These are phyloP conservation scores for Pseudogymnoascus sp. DNA, from an alignment of 2,329 filamentous ascomycete genomes.

Conservation along the genomic window DNA sequence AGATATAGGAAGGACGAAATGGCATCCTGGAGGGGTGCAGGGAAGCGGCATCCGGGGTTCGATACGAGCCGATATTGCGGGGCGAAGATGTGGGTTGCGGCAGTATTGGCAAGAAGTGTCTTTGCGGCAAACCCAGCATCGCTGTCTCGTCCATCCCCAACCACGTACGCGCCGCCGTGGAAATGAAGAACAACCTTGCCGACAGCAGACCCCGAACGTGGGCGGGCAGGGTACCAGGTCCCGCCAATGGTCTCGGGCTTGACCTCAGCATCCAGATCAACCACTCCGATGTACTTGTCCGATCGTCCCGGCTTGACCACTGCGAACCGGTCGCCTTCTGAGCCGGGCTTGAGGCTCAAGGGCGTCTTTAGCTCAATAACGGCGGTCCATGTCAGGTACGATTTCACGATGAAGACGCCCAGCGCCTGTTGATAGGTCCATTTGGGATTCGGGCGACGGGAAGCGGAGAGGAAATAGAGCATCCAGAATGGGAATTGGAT, in stretches of 20 bases:
- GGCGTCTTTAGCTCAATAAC: neutral
- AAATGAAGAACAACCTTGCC: slow-evolving; percentile 36
- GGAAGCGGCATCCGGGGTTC: slow-evolving; percentile 38
- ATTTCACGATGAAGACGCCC: neutral
- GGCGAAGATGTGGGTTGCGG: slow-evolving; percentile 32
- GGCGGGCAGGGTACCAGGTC: slow-evolving; percentile 24
- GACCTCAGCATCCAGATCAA: neutral
- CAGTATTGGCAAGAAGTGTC: slow-evolving; percentile 30
- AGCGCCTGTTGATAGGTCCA: slow-evolving; percentile 2
- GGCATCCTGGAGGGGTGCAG: slow-evolving; percentile 42
- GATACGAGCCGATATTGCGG: slow-evolving; percentile 42
- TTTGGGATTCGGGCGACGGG: neutral
- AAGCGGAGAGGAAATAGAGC: neutral
- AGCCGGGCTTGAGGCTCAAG: neutral
- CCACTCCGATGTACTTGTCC: neutral
- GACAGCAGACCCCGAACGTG: neutral
- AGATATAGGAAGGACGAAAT: slow-evolving; percentile 39
- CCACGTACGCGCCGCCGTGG: slow-evolving; percentile 41
- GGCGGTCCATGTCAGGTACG: neutral
- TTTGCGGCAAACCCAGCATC: slow-evolving; percentile 28
- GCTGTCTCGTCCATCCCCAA: slow-evolving; percentile 33
- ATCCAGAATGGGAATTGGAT: neutral
- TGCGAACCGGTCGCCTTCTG: neutral
- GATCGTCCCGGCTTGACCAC: neutral
- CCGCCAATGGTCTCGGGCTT: slow-evolving; percentile 23